phyloP scores from a whole-genome alignment of 176 grass and related monocot genomes.

The Dactylis glomerata region DNA sequence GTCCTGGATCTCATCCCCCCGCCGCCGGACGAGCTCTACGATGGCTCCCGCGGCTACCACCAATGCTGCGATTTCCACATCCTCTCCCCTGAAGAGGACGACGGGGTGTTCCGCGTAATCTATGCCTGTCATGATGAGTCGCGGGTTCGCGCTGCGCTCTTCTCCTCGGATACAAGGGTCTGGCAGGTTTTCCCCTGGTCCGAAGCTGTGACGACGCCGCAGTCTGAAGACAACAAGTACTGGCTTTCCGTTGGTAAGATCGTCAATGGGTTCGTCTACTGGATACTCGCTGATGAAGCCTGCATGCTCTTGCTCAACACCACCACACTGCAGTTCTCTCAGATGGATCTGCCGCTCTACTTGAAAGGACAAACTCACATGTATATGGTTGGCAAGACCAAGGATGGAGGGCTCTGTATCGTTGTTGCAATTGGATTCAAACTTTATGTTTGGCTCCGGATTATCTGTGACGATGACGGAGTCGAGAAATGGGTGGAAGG shows the following conservation, averaged over 20 bases:
- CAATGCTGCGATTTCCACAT: background rate
- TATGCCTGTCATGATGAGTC: too few species aligned
- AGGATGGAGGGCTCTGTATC: constrained; percentile 23
- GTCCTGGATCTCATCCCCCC: background rate
- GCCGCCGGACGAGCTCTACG: background rate
- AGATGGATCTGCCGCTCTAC: background rate
- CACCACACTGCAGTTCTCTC: background rate
- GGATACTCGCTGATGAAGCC: background rate
- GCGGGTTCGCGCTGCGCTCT: too few species aligned
- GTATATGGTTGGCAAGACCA: background rate
- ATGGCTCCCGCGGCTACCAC: too few species aligned
- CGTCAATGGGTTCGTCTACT: background rate
- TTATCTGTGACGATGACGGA: background rate
- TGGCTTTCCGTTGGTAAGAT: background rate
- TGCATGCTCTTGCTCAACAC: background rate
- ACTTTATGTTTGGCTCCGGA: background rate
- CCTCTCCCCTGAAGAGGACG: background rate
- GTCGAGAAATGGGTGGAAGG: background rate
- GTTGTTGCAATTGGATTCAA: background rate
- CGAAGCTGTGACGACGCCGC: background rate
- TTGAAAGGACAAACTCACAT: background rate
- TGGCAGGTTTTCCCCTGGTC: background rate
- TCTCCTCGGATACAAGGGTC: too few species aligned
- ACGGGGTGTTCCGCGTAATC: background rate
- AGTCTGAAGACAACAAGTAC: too few species aligned